phyloP scores from a whole-genome alignment of 2,329 filamentous ascomycete genomes.

The Fusarium sp. region DNA sequence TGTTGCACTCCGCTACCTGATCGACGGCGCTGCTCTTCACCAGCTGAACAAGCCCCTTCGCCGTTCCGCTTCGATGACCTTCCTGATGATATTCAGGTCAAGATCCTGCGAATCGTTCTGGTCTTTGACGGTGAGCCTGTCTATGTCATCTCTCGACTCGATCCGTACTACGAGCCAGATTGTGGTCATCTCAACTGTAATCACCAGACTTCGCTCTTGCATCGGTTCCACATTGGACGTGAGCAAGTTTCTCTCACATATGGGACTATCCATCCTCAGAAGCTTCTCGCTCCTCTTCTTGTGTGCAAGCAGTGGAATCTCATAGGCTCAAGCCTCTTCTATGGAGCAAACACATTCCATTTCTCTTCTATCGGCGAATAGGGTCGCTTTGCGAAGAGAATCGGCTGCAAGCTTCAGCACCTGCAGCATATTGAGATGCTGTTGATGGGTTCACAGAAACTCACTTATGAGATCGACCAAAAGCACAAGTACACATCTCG shows the following conservation, averaged over 20 bases:
- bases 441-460: slow-evolving; percentile 56
- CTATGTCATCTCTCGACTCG: slow-evolving; percentile 62
- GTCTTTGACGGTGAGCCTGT: slow-evolving; percentile 54
- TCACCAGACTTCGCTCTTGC: slow-evolving; percentile 45
- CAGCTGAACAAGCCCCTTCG: slow-evolving; percentile 30
- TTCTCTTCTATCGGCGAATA: slow-evolving; percentile 68
- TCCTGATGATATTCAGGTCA: slow-evolving; percentile 47
- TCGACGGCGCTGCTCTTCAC: accelerated
- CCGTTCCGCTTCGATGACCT: slow-evolving; percentile 52
- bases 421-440: slow-evolving; percentile 61
- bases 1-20: not conserved
- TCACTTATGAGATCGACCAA: slow-evolving; percentile 41
- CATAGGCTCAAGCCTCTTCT: slow-evolving; percentile 60
- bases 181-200: slow-evolving; percentile 31
- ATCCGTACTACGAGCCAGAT: slow-evolving; percentile 49
- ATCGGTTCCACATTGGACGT: slow-evolving; percentile 58
- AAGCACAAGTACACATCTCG: slow-evolving; percentile 53
- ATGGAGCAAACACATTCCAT: slow-evolving; percentile 63
- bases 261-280: slow-evolving; percentile 52
- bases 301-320: slow-evolving; percentile 59
- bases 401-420: slow-evolving; percentile 57
- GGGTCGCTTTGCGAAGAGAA: slow-evolving; percentile 61
- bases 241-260: slow-evolving; percentile 51
- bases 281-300: slow-evolving; percentile 55
- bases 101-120: slow-evolving; percentile 56